Evolutionary conservation across 1,284 basidiomycete genomes (phyloP).

Genomic region (Cutaneotrichosporon daszewskae): DNA sequence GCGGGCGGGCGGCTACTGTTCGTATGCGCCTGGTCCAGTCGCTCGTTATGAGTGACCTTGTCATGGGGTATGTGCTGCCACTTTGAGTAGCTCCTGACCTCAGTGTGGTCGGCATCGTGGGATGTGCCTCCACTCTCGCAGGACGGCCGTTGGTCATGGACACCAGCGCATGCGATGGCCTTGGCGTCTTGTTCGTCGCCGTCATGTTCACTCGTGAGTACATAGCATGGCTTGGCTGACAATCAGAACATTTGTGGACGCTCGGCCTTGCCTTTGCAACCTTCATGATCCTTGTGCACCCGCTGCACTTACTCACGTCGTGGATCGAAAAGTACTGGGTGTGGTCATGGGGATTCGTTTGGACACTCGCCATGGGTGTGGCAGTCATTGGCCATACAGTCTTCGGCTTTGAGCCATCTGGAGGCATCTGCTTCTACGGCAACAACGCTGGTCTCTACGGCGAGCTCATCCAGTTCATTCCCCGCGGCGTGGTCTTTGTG

Average conservation of each 20-base stretch:
- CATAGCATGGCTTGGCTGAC: no score
- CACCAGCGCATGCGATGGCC: conserved; percentile 34
- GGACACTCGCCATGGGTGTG: conserved; percentile 30
- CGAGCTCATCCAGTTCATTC: conserved; percentile 47
- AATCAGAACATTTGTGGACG: conserved; percentile 47
- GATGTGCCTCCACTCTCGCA: conserved; percentile 23
- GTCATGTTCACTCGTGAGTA: no score
- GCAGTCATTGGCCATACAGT: conserved; percentile 32
- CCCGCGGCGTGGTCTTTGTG: conserved; percentile 41
- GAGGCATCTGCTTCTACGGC: conserved; percentile 44
- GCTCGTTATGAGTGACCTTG: conserved; percentile 42
- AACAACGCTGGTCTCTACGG: conserved; percentile 38
- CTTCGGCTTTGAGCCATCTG: conserved; percentile 38
- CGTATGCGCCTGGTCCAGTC: conserved; percentile 45
- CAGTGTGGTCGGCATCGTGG: conserved; percentile 33
- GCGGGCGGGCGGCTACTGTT: conserved; percentile 36
- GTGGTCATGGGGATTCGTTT: conserved; percentile 37
- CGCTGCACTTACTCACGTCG: conserved; percentile 38
- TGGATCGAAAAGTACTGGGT: conserved; percentile 43
- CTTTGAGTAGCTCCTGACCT: not conserved
- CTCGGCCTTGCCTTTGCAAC: conserved; percentile 43
- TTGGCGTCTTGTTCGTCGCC: conserved; percentile 38
- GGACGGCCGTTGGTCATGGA: conserved; percentile 24
- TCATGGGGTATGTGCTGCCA: conserved; percentile 30
- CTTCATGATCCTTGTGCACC: conserved; percentile 47